Evolutionary conservation across 148 eudicot species (phyloP), one percentile per base, ranked within the genome.

Genomic region (Rhododendron henanense): DNA sequence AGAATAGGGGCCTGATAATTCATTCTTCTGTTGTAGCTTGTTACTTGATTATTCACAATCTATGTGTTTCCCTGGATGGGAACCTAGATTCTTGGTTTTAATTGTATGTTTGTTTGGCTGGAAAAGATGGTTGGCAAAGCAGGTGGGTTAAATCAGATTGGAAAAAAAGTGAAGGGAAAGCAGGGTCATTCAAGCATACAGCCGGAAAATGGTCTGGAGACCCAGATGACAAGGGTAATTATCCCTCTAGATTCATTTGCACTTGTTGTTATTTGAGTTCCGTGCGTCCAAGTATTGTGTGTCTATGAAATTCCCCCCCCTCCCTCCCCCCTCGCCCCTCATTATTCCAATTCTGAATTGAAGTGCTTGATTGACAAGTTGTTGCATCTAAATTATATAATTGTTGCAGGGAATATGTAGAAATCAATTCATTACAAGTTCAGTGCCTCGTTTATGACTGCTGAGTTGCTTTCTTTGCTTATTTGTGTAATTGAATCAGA

Each of bases 91-190:
- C 21, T 61, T 55, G 59, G 35, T 55, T 74, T 55, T 83, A 84
- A 78, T 25, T 85, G 79, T 85, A 39, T 35, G 19, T 71, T 37
- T 71, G 51, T 84, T 71, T 90, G 83, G 81, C 81, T 86, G 84
- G 61, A 63, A 84, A 83, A 95, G 98, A 94, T 88, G 96, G 96
- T 63, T 95, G 98, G 98, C 90, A 94, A 63, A 85, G 89, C 37
- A 90, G 93, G 82, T 95, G 98, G 98, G 96, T 95, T 9, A 89
- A 82, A 87, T 95, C 98, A 41, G 98, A 95, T 81, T 95, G 98
- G 98, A 94, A 95, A 83, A 90, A 87, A 85, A 89, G 87, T 39
- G 98, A 95, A 67, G 96, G 96, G 45, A 92, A 93, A 84, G 96
- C 98, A 35, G 98, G 98, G 50, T 84, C 91, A 31, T 95, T 92